Evolutionary conservation across 805 yeast species (phyloP).

Genomic region (Crinitomyces ghanaensis): DNA sequence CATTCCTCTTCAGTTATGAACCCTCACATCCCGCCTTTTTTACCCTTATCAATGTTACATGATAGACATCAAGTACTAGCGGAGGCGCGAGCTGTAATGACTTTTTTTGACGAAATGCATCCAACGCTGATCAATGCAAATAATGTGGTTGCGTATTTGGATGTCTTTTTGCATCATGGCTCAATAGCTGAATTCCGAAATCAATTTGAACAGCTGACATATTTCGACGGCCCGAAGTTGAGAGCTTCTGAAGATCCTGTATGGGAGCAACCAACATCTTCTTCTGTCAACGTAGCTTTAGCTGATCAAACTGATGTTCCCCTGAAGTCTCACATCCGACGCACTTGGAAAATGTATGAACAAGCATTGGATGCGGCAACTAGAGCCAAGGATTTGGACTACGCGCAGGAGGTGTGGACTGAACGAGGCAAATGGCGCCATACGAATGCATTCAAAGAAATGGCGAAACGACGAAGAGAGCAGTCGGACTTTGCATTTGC

Average conservation of each 20-base stretch:
- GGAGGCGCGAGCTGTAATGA: conserved; percentile 73
- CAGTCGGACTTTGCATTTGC: conserved; percentile 60
- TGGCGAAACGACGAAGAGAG: conserved; percentile 30
- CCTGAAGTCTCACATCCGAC: conserved; percentile 23
- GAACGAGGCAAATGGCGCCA: conserved; percentile 70
- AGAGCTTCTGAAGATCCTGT: conserved; percentile 11
- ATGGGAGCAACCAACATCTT: background rate
- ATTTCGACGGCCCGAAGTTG: conserved; percentile 15
- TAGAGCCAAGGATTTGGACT: conserved; percentile 38
- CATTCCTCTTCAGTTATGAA: no score
- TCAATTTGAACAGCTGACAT: conserved; percentile 29
- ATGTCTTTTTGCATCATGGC: conserved; percentile 32
- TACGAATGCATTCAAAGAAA: conserved; percentile 36
- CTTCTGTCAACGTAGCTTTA: no score
- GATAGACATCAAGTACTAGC: conserved; percentile 39
- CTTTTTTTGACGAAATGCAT: conserved; percentile 34
- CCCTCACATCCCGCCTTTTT: conserved; percentile 45
- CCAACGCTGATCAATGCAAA: conserved; percentile 35
- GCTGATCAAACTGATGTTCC: background rate
- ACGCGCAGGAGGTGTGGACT: conserved; percentile 60
- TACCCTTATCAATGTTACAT: conserved; percentile 43
- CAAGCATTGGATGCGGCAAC: conserved; percentile 59
- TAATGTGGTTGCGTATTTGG: conserved; percentile 41
- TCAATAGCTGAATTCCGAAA: conserved; percentile 28
- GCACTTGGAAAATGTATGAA: conserved; percentile 43